These are phyloP conservation scores for Arctostaphylos glauca DNA, from an alignment of 148 eudicot genomes.

Conservation along the genomic window DNA sequence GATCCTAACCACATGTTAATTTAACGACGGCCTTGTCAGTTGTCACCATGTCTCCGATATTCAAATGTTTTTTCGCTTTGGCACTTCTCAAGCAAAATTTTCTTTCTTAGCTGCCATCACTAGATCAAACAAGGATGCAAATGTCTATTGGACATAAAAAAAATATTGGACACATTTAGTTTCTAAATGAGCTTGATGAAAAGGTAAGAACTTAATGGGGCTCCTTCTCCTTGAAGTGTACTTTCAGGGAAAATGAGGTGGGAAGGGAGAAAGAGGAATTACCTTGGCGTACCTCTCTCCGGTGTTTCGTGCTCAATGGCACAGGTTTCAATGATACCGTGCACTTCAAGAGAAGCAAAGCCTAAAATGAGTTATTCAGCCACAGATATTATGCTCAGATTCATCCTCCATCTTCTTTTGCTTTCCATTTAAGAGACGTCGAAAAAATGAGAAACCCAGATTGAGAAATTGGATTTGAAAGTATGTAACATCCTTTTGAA, in stretches of 20 bases:
- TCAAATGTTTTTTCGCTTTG: neutral
- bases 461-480: neutral
- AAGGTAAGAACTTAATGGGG: neutral
- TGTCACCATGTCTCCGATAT: neutral
- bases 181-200: neutral
- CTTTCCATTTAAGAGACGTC: neutral
- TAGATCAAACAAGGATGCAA: neutral
- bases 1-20: neutral
- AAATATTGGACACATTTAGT: neutral
- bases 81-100: neutral
- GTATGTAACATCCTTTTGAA: slow-evolving; percentile 1
- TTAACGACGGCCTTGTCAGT: neutral
- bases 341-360: neutral
- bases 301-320: neutral
- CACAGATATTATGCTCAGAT: neutral
- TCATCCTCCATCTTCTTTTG: neutral
- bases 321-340: neutral
- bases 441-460: neutral
- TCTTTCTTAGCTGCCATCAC: neutral
- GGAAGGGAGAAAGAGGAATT: neutral
- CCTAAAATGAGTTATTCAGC: neutral
- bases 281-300: neutral
- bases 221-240: neutral
- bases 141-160: neutral
- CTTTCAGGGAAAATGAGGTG: neutral